Evolutionary conservation across 805 yeast species (phyloP).

Genomic region (Cyberlindnera euphorbiae): DNA sequence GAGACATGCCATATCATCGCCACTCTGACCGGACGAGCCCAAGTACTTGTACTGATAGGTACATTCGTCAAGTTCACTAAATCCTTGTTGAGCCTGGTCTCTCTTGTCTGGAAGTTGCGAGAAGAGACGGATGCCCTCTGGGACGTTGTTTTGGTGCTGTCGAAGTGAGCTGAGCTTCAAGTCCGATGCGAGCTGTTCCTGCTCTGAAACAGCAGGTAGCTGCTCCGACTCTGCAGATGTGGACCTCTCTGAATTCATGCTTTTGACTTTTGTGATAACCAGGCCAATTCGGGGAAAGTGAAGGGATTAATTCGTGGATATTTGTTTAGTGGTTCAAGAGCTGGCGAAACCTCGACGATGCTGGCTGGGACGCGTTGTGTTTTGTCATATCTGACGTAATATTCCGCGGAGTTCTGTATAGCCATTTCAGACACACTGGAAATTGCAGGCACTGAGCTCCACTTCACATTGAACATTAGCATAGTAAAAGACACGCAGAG

Average conservation of each 20-base stretch:
- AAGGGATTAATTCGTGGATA: no score
- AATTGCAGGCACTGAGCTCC: no score
- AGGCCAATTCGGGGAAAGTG: no score
- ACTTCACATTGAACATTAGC: no score
- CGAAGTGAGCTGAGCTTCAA: slow-evolving; percentile 15
- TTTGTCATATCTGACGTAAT: no score
- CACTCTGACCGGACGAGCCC: slow-evolving; percentile 53
- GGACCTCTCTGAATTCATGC: neutral
- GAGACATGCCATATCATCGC: slow-evolving; percentile 87
- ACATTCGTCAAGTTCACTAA: slow-evolving; percentile 52
- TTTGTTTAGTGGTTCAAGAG: no score
- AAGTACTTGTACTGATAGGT: slow-evolving; percentile 55
- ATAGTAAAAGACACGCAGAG: no score
- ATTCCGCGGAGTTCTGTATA: no score
- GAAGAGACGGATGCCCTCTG: slow-evolving; percentile 21
- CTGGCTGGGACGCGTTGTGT: no score
- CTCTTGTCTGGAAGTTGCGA: slow-evolving; percentile 51
- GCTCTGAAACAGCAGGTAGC: slow-evolving; percentile 15
- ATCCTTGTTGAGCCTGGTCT: slow-evolving; percentile 59
- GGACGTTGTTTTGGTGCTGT: slow-evolving; percentile 18
- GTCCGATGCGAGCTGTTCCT: slow-evolving; percentile 17
- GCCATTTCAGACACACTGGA: no score
- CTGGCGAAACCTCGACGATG: no score
- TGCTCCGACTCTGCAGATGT: slow-evolving; percentile 10
- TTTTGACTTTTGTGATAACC: no score